Base-by-base conservation (phyloP, 2,329 filamentous ascomycete species). In the Cladorrhinum sp. region DNA sequence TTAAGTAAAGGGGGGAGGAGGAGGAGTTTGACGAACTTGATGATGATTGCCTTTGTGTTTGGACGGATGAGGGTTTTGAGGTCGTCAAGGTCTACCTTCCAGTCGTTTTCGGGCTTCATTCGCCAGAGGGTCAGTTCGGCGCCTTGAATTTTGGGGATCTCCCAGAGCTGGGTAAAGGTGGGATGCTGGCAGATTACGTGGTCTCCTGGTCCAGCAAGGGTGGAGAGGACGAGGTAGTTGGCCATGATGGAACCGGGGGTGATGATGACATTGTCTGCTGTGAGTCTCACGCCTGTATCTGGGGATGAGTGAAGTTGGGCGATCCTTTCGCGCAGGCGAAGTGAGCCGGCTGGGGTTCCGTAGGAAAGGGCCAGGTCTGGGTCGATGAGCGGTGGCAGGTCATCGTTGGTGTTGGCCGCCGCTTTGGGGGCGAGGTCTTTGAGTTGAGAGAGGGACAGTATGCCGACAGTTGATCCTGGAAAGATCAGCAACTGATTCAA, bases 121-220 rank as follows among this genome's bases (percentile, higher is more conserved):
- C 83, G 85, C 92, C 91, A 96, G 6, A 93, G 73, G 51, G 85
- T 85, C 16, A 95, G 88, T 59, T 90, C 84, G 1, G 89, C 90
- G 0, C 91, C 91, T 3, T 95, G 76, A 36, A 85, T 87, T 64
- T 80, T 79, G 0, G 91, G 90, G 1, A 95, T 82, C 7, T 85
- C 79, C 70, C 92, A 93, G 2, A 96, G 80, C 68, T 93, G 90
- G 72, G 93, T 89, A 69, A 93, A 96, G 0, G 90, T 93, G 16
- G 92, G 92, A 70, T 92, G 90, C 61, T 93, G 88, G 69, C 90
- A 93, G 61, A 96, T 83, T 50, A 93, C 88, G 78, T 96, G 91
- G 70, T 96, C 90, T 0, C 86, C 89, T 0, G 85, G 83, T 0
- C 84, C 83, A 1, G 93, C 71, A 10, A 93, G 77, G 1, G 85